Percentiles rank a stretch among this genome's conserved stretches.
phyloP scores from a whole-genome alignment of 805 yeast genomes.

The Saccharomycopsis lassenensis region DNA sequence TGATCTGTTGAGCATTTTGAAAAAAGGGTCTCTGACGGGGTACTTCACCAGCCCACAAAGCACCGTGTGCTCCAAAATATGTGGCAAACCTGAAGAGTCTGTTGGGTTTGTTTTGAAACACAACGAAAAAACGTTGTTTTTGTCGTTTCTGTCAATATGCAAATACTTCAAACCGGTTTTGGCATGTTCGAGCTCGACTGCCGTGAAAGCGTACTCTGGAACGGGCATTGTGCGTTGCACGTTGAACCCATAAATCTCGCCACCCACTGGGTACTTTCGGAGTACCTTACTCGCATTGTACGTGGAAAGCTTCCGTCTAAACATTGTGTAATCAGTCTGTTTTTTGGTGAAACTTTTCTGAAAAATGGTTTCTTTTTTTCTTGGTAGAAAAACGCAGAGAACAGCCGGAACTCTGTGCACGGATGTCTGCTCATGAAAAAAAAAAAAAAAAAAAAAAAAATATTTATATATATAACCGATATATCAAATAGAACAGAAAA shows the following conservation, averaged over 20 bases:
- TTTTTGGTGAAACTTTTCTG: too few species aligned
- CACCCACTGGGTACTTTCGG: constrained; percentile 54
- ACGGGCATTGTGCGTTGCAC: constrained; percentile 55
- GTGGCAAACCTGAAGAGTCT: constrained; percentile 91
- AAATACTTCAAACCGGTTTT: constrained; percentile 70
- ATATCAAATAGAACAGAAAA: too few species aligned
- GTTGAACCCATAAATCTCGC: constrained; percentile 52
- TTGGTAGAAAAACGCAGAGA: too few species aligned
- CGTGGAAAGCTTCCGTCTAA: neutral
- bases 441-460: neutral
- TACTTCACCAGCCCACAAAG: constrained; percentile 85
- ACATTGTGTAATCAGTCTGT: too few species aligned
- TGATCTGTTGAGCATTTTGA: constrained; percentile 94
- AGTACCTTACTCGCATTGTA: constrained; percentile 27
- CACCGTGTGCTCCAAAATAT: constrained; percentile 91
- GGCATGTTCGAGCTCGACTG: constrained; percentile 58
- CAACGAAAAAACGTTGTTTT: constrained; percentile 79
- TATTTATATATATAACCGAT: neutral
- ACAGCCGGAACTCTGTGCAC: too few species aligned
- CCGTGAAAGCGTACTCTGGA: constrained; percentile 74
- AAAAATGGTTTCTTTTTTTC: too few species aligned
- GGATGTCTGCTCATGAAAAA: too few species aligned
- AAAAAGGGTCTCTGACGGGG: constrained; percentile 95
- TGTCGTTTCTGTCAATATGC: constrained; percentile 76
- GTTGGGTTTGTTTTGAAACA: constrained; percentile 94